These are phyloP conservation scores for Tuber brumale DNA, from an alignment of 495 filamentous ascomycete genomes.

Conservation along the genomic window DNA sequence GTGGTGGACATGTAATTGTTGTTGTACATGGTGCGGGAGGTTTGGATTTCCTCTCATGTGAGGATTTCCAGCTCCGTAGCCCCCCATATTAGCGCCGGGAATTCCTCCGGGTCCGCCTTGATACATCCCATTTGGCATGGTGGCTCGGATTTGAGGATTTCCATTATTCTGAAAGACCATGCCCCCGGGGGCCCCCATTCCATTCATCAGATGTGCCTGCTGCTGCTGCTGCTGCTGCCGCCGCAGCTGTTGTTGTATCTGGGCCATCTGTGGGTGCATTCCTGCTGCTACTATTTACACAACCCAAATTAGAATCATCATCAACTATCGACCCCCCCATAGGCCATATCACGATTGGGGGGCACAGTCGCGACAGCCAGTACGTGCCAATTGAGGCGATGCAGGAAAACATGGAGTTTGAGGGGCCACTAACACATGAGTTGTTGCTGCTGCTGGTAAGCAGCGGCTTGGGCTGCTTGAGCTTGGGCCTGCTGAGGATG, in stretches of 20 bases:
- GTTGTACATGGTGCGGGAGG: constrained; percentile 35
- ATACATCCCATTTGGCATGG: constrained; percentile 41
- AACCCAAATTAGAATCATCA: constrained; percentile 18
- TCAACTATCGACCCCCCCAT: constrained; percentile 3
- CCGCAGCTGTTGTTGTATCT: constrained; percentile 31
- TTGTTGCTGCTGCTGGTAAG: constrained; percentile 34
- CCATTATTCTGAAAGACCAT: constrained; percentile 41
- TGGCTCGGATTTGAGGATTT: constrained; percentile 35
- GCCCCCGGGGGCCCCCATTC: constrained; percentile 44
- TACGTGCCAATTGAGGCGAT: constrained; percentile 34
- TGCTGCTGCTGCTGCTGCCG: constrained; percentile 49
- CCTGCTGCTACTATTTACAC: constrained; percentile 25
- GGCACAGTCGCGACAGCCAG: constrained; percentile 11
- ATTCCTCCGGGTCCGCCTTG: constrained; percentile 37
- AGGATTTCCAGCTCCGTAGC: constrained; percentile 37
- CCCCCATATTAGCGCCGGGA: constrained; percentile 39
- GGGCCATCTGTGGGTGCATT: constrained; percentile 31
- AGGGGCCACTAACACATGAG: constrained; percentile 36
- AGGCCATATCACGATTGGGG: constrained; percentile 6
- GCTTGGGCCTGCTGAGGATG: constrained; percentile 30
- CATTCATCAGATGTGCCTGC: constrained; percentile 45
- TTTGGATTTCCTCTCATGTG: constrained; percentile 35
- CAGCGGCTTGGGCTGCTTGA: constrained; percentile 23
- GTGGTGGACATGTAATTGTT: constrained; percentile 47
- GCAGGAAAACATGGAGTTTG: constrained; percentile 9